These are phyloP conservation scores for Calophaca sinica DNA, from an alignment of 306 rosid genomes.

Conservation along the genomic window DNA sequence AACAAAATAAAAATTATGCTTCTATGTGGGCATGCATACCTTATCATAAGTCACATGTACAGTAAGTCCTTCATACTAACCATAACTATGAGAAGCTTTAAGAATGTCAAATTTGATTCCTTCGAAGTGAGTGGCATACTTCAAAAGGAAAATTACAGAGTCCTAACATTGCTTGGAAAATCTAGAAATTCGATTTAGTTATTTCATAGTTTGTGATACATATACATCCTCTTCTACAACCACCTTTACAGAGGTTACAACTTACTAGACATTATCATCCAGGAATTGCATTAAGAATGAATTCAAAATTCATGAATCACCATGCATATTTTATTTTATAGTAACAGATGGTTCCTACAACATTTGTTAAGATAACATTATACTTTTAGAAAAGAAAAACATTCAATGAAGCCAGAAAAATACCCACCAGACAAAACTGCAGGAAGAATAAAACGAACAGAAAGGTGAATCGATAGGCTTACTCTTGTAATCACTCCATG, in stretches of 20 bases:
- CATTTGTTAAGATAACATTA: neutral
- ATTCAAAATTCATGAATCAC: conserved; percentile 7
- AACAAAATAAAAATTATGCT: too few species aligned
- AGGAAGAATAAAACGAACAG: too few species aligned
- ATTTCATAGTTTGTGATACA: too few species aligned
- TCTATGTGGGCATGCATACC: neutral
- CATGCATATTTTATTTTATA: neutral
- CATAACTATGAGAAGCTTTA: neutral
- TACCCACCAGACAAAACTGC: too few species aligned
- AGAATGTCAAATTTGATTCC: too few species aligned
- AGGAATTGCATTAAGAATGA: neutral
- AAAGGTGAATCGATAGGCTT: too few species aligned
- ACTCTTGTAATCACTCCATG: too few species aligned
- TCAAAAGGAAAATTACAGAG: too few species aligned
- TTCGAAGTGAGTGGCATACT: too few species aligned
- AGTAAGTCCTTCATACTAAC: neutral
- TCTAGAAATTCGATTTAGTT: too few species aligned
- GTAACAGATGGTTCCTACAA: neutral
- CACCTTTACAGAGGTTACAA: conserved; percentile 3
- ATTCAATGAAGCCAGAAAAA: conserved; percentile 1
- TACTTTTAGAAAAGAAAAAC: neutral
- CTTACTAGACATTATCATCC: conserved; percentile 11
- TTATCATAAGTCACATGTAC: conserved; percentile 1
- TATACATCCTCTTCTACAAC: neutral
- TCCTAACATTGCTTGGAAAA: neutral